Conservation (phyloP, 306 rosid genomes). For the Comarum palustre region DNA sequence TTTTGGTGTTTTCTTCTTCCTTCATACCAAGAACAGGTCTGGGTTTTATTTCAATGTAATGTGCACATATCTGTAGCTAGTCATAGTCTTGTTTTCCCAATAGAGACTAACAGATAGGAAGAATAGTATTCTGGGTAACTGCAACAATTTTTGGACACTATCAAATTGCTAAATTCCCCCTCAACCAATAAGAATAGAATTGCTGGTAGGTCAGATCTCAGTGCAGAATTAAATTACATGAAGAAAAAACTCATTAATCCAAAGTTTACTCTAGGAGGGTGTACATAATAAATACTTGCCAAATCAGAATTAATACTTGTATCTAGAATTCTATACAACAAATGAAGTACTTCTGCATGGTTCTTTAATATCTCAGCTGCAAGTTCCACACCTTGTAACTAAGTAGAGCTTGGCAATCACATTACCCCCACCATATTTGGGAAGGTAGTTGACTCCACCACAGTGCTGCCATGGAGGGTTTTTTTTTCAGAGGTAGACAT, state of each 20-base stretch:
- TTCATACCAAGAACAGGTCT: background rate
- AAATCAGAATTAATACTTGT: background rate
- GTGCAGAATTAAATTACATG: slow-evolving; percentile 9
- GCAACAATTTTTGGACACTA: background rate
- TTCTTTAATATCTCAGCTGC: background rate
- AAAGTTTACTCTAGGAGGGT: background rate
- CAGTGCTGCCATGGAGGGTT: background rate
- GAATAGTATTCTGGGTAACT: slow-evolving; percentile 7
- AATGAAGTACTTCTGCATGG: background rate
- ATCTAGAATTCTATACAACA: background rate
- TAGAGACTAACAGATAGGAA: too few relatives aligned
- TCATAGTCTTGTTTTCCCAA: background rate
- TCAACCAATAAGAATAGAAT: background rate
- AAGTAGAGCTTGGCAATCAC: background rate
- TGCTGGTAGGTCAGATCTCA: slow-evolving; percentile 26
- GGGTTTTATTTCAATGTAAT: background rate
- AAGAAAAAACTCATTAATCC: slow-evolving; percentile 17
- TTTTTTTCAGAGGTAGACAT: background rate
- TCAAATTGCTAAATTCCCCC: background rate
- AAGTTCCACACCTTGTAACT: slow-evolving; percentile 5
- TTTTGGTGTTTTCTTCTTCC: background rate
- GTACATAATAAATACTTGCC: slow-evolving; percentile 10
- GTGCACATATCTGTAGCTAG: background rate
- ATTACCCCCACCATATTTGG: background rate
- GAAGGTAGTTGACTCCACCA: slow-evolving; percentile 1